Evolutionary conservation across 176 grass and related monocot genomes (phyloP).

Genomic region (Cymbopogon citratus): DNA sequence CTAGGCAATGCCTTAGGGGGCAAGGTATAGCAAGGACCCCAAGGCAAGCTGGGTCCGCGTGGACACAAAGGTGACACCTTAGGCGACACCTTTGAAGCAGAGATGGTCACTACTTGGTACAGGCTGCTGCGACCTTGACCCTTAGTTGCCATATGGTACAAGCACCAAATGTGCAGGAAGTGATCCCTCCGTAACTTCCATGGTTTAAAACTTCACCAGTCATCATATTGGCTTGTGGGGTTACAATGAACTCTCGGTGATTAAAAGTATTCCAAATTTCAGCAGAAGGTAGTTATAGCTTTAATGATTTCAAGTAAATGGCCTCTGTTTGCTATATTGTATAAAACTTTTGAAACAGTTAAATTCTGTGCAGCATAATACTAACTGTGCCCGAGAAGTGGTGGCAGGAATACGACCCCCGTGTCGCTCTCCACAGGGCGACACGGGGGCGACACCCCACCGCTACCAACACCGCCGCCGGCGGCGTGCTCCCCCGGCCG

Average conservation of each 20-base stretch:
- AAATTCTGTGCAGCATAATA: no score
- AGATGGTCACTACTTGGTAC: constrained; percentile 1
- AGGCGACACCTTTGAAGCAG: no score
- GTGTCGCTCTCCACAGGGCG: no score
- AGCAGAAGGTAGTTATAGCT: not conserved
- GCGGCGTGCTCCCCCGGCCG: no score
- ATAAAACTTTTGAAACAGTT: not conserved
- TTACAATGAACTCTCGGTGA: not conserved
- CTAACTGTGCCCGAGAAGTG: no score
- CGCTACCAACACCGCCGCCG: no score
- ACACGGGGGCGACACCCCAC: no score
- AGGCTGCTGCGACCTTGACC: not conserved
- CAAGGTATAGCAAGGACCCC: no score
- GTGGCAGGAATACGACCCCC: no score
- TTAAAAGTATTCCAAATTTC: not conserved
- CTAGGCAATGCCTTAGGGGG: no score
- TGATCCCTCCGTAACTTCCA: not conserved
- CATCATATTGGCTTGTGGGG: not conserved
- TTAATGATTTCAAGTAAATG: not conserved
- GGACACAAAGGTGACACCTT: no score
- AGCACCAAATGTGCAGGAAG: not conserved
- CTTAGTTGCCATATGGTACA: not conserved
- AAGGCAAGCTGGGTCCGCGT: no score
- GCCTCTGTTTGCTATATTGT: not conserved
- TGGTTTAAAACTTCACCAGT: not conserved